Base-by-base conservation (phyloP, 1,284 basidiomycete genomes). In the Microbotryum scabiosae region DNA sequence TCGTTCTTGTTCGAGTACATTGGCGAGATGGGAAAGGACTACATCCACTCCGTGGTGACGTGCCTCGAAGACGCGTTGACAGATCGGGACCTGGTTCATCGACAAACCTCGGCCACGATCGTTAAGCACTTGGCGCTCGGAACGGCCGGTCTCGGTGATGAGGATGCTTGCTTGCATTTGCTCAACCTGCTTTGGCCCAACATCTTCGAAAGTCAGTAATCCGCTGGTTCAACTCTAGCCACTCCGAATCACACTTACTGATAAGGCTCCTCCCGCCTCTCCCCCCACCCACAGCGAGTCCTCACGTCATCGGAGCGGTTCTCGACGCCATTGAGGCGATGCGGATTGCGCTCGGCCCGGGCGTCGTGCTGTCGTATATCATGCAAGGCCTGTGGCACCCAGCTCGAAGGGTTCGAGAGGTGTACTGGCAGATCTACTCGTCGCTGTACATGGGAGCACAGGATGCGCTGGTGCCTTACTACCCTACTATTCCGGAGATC, bases 111-210 rank as follows among this genome's bases (percentile, higher is more conserved):
- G 0, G 91, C 89, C 66, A 93, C 94, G n/a, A 98, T 98, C 71
- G 93, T 98, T 71, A 97, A 97, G 79, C 96, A 99, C 76, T 79
- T 99, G 51, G 92, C 96, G 2, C 84, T 99, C 41, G 96, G 96
- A 50, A 93, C 96, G 5, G 93, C 94, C 0, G 96, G 96, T 49
- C 82, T 97, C 18, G 96, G 96, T 0, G 93, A 92, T 72, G 96
- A 99, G 76, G 96, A 98, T 75, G 92, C 92, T 20, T 89, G 97
- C 84, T 82, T 92, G 59, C 96, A 98, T 73, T 77, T 99, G 61
- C 90, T 98, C 85, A 98, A 99, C 76, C 82, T 98, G 30, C 88
- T 98, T 26, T 98, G 94, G 93, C 96, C 96, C 4, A 98, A 98
- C 75, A 92, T 93, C 75, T 97, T 97, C 74, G 94, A 98, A 79